A percentile compares a stretch with the other conserved stretches of the same genome.
Conservation (phyloP, 2,329 filamentous ascomycete species). For the Claviceps monticola region DNA sequence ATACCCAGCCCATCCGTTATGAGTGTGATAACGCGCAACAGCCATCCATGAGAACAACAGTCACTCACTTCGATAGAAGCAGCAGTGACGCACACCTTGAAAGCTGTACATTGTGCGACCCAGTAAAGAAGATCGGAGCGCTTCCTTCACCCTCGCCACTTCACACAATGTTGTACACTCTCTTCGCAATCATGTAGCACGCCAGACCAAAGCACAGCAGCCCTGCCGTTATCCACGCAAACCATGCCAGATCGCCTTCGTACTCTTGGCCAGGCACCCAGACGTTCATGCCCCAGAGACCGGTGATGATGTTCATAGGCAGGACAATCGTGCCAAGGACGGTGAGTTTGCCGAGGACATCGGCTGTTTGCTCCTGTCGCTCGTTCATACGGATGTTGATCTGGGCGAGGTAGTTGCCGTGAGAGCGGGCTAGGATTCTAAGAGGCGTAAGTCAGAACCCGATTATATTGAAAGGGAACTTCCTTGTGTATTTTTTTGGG, state of each 20-base stretch:
- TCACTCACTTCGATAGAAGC: too few species aligned
- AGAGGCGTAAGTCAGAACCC: neutral
- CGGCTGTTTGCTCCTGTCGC: conserved; percentile 86
- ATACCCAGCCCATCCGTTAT: neutral
- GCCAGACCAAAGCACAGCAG: conserved; percentile 64
- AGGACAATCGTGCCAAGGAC: conserved; percentile 93
- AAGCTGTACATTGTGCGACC: too few species aligned
- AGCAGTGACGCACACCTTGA: too few species aligned
- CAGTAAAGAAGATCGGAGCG: neutral
- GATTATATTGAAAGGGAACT: too few species aligned
- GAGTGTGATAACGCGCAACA: neutral
- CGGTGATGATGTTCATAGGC: conserved; percentile 98
- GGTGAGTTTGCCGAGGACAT: conserved; percentile 87
- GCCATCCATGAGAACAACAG: too few species aligned
- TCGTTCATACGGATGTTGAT: conserved; percentile 99
- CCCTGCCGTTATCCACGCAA: conserved; percentile 59
- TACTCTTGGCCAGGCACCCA: conserved; percentile 85
- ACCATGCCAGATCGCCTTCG: conserved; percentile 64
- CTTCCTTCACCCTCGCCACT: neutral
- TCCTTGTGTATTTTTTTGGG: too few species aligned
- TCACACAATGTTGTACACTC: conserved; percentile 66
- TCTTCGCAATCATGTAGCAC: conserved; percentile 73
- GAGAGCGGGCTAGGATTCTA: conserved; percentile 72
- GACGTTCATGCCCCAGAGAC: conserved; percentile 98
- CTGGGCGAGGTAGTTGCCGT: conserved; percentile 96